Evolutionary conservation across 176 grass and related monocot genomes (phyloP).

Genomic region (Themeda triandra): DNA sequence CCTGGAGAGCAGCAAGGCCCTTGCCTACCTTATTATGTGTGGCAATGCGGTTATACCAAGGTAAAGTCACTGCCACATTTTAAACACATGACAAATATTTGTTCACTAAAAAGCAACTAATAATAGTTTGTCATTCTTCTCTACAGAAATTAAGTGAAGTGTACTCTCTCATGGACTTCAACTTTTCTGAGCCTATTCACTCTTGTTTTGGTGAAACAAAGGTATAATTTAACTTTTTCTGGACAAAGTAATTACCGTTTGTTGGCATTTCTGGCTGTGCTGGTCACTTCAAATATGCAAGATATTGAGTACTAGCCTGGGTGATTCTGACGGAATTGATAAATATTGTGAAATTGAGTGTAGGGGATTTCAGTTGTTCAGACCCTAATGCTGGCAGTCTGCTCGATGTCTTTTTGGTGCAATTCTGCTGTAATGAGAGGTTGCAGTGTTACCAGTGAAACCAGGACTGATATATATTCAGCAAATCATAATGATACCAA

Average conservation of each 20-base stretch:
- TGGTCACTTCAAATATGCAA: not conserved
- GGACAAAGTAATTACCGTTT: not conserved
- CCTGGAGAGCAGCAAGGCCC: slow-evolving; percentile 59
- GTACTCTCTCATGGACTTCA: slow-evolving; percentile 69
- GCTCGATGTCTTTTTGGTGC: not conserved
- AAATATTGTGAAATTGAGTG: not conserved
- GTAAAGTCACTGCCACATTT: slow-evolving; percentile 24
- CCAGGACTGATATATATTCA: not conserved
- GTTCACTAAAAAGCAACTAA: not conserved
- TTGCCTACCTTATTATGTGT: slow-evolving; percentile 72
- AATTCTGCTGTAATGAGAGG: not conserved
- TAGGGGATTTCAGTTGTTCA: not conserved
- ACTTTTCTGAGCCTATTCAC: slow-evolving; percentile 68
- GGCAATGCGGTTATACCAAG: slow-evolving; percentile 88
- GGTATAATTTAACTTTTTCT: slow-evolving; percentile 32
- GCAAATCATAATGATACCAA: not conserved
- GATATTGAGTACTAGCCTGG: not conserved
- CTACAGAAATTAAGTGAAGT: slow-evolving; percentile 68
- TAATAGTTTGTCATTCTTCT: not conserved
- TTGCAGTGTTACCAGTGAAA: not conserved
- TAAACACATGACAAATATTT: not conserved
- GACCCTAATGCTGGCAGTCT: not conserved
- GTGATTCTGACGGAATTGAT: not conserved
- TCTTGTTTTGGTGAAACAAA: slow-evolving; percentile 72
- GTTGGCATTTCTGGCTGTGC: not conserved